Evolutionary conservation across 768 basidiomycete genomes (phyloP).

Genomic region (Tricholoma flavovirens): DNA sequence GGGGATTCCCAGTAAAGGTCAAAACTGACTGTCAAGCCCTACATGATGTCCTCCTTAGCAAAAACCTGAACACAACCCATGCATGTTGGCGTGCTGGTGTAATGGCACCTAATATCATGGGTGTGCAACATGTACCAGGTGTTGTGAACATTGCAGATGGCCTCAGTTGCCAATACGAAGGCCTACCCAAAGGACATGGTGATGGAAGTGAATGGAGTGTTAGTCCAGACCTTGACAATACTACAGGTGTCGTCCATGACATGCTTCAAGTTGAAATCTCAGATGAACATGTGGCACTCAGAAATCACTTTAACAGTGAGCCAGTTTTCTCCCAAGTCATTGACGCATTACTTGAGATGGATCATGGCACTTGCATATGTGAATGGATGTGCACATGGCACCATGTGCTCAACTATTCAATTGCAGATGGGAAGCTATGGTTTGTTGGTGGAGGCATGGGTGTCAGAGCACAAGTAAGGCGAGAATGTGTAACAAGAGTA

Average conservation of each 20-base stretch:
- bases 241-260: conserved; percentile 12
- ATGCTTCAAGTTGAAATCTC: too few relatives aligned
- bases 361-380: neutral
- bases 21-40: conserved; percentile 31
- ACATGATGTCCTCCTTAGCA: too few relatives aligned
- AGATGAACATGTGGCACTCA: conserved; percentile 2
- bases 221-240: conserved; percentile 21
- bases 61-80: conserved; percentile 17
- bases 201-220: too few relatives aligned
- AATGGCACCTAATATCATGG: conserved; percentile 12
- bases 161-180: conserved; percentile 21
- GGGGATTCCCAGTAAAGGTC: conserved; percentile 23
- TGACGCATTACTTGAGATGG: too few relatives aligned
- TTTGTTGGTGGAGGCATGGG: too few relatives aligned
- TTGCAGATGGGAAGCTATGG: conserved; percentile 12
- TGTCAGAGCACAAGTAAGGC: neutral
- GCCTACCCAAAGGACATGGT: conserved; percentile 1
- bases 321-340: conserved; percentile 16
- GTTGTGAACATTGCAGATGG: conserved; percentile 23
- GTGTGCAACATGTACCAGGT: conserved; percentile 20
- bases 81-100: conserved; percentile 24
- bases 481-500: conserved; percentile 9
- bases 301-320: conserved; percentile 17
- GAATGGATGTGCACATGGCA: neutral
- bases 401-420: neutral